These are phyloP conservation scores for Coniella lustricola DNA, from an alignment of 2,329 filamentous ascomycete genomes.

Conservation along the genomic window DNA sequence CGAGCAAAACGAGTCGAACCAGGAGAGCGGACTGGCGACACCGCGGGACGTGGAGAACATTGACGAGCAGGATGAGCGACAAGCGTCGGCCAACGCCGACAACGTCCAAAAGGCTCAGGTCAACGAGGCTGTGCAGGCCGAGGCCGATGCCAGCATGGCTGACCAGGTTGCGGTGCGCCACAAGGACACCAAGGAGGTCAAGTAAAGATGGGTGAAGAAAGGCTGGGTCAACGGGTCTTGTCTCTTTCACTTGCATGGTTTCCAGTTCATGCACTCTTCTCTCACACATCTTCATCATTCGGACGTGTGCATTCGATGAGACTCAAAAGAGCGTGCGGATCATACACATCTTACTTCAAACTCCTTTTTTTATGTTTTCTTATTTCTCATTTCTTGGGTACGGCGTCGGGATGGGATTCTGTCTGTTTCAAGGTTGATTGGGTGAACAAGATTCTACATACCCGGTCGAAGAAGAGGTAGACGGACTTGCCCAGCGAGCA, in stretches of 20 bases:
- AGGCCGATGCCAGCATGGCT: constrained; percentile 43
- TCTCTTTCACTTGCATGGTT: background rate
- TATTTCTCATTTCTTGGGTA: too few species aligned
- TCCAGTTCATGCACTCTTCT: background rate
- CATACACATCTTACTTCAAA: background rate
- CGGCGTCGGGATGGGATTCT: background rate
- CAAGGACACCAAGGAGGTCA: constrained; percentile 35
- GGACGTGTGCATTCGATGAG: too few species aligned
- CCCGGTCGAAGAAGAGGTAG: background rate
- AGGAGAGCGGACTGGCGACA: constrained; percentile 64
- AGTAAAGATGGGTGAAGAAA: constrained; percentile 3
- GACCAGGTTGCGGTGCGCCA: constrained; percentile 21
- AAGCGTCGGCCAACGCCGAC: constrained; percentile 37
- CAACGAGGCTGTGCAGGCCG: constrained; percentile 48
- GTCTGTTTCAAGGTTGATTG: background rate
- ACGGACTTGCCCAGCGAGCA: too few species aligned
- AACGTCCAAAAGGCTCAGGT: constrained; percentile 40
- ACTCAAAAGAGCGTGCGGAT: too few species aligned
- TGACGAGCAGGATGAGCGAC: constrained; percentile 81
- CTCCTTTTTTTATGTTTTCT: background rate
- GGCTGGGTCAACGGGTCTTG: too few species aligned
- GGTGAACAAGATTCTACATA: background rate
- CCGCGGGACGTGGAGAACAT: constrained; percentile 87
- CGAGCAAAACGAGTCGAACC: constrained; percentile 77
- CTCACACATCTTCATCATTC: too few species aligned